Evolutionary conservation across 768 basidiomycete genomes (phyloP).

Genomic region (Rhodotorula graminis): DNA sequence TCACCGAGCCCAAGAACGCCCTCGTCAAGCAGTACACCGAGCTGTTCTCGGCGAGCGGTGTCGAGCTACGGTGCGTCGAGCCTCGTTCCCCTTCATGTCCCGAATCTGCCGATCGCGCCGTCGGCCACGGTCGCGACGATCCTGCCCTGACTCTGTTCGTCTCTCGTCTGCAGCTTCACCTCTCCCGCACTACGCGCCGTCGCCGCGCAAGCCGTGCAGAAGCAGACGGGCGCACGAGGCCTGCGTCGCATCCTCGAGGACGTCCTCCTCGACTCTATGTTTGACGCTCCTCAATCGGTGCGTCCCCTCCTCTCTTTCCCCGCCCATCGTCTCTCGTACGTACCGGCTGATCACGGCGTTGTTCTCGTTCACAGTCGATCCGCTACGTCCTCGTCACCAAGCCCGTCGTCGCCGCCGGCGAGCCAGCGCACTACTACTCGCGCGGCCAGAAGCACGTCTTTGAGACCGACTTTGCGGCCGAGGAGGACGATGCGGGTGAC

Average conservation of each 20-base stretch:
- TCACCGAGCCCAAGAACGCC: slow-evolving; percentile 87
- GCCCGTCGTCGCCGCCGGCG: not conserved
- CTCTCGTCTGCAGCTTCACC: slow-evolving; percentile 69
- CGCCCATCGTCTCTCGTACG: too few species aligned
- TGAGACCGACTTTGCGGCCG: slow-evolving; percentile 30
- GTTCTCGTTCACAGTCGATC: slow-evolving; percentile 11
- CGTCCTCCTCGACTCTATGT: slow-evolving; percentile 83
- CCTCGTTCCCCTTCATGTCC: slow-evolving; percentile 51
- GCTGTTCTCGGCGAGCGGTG: slow-evolving; percentile 13
- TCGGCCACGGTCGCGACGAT: too few species aligned
- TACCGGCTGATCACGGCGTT: too few species aligned
- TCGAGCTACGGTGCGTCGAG: slow-evolving; percentile 23
- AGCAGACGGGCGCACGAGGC: slow-evolving; percentile 86
- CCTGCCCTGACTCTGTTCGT: too few species aligned
- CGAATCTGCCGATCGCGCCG: too few species aligned
- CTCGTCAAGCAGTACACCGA: slow-evolving; percentile 75
- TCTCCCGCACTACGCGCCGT: slow-evolving; percentile 72
- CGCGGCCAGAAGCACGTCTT: slow-evolving; percentile 40
- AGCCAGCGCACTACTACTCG: slow-evolving; percentile 22
- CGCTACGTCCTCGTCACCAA: slow-evolving; percentile 33
- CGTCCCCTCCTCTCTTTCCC: not conserved
- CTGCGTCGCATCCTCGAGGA: slow-evolving; percentile 84
- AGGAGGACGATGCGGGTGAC: not conserved
- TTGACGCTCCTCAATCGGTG: slow-evolving; percentile 48
- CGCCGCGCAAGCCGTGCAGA: slow-evolving; percentile 67